Base-by-base conservation (phyloP, 2,329 filamentous ascomycete species). In the Sporothrix phasma region DNA sequence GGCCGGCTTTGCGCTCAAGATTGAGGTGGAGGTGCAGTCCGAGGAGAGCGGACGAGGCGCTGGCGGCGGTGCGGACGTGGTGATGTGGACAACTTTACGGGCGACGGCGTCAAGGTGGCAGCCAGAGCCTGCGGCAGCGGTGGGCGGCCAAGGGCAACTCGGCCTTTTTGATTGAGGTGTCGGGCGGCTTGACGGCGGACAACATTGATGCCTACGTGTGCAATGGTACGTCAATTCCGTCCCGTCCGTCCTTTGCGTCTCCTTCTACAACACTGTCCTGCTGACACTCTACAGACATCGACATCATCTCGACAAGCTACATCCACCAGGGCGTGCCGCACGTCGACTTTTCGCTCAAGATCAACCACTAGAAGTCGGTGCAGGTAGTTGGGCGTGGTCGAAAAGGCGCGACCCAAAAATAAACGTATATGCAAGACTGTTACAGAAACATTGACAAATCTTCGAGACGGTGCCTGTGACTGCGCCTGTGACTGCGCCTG, bases 71-170 rank as follows among this genome's bases (percentile, higher is more conserved):
- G 94, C 94, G 0, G 93, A 99, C 74, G 87, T 99, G 22, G 87
- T 99, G 67, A 99, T 99, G 94, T 99, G 66, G 94, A 99, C 74
- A 99, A 99, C 75, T 99, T 97, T 73, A 87, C 85, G 0, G 86
- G 88, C 0, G 87, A 90, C 1, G 90, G 87, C 0, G 87, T 97
- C 67, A 87, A 86, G 73, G 76, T 81, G 8, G 91, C 91, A 0
- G 90, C 93, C 15, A 81, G 72, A 86, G 82, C 69, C 74, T 99
- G 68, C 95, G 93, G 78, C 81, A 88, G 71, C 84, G 86, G 69
- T 97, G 91, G 90, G 84, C 82, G 64, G 88, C 87, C 37, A 86
- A 85, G 73, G 81, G 80, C 67, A 81, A 87, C 62, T 60, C 53
- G 29, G 39, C 31, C 3, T 91, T 96, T 69, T 74, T 97, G 72